Evolutionary conservation across 2,329 filamentous ascomycete genomes (phyloP), one percentile per base, ranked within the genome.

Genomic region (Phoma sp.): DNA sequence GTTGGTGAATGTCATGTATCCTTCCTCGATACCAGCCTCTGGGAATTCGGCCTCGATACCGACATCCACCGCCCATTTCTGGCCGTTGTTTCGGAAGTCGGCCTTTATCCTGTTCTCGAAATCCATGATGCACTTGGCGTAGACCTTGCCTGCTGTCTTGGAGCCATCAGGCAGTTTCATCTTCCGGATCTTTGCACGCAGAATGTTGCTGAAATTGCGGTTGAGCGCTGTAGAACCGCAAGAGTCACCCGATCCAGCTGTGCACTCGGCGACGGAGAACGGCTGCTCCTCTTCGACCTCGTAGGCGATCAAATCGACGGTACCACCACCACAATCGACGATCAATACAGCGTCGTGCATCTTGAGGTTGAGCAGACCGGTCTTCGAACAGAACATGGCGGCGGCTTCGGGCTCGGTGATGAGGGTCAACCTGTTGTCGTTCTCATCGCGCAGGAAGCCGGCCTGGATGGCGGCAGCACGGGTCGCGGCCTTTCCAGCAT

Each of bases 91-190:
- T 62, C 95, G 87, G 88, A 99, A 99, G 77, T 98, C 95, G 42
- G 95, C 95, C 83, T 99, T 99, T 84, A 99, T 97, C 76, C 95
- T 84, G 84, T 98, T 98, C 81, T 99, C 95, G 70, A 99, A 99
- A 78, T 99, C 95, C 93, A 98, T 98, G 78, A 99, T 98, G 76
- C 93, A 98, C 81, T 98, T 98, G 64, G 93, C 93, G 76, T 98
- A 98, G 48, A 99, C 95, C 77, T 93, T 92, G 36, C 93, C 93
- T n/a, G 95, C 93, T 2, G 92, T 98, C 79, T 93, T 96, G 65
- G 93, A 97, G 39, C 93, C 93, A 72, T 98, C 93, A 1, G 95
- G 93, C 38, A 99, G 83, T 79, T 98, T 98, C 95, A 98, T 98
- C 83, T 98, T 98, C 65, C 93, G 86, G 68, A 99, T 98, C 83